phyloP scores from a whole-genome alignment of 495 filamentous ascomycete species.

The Lindgomyces ingoldianus region DNA sequence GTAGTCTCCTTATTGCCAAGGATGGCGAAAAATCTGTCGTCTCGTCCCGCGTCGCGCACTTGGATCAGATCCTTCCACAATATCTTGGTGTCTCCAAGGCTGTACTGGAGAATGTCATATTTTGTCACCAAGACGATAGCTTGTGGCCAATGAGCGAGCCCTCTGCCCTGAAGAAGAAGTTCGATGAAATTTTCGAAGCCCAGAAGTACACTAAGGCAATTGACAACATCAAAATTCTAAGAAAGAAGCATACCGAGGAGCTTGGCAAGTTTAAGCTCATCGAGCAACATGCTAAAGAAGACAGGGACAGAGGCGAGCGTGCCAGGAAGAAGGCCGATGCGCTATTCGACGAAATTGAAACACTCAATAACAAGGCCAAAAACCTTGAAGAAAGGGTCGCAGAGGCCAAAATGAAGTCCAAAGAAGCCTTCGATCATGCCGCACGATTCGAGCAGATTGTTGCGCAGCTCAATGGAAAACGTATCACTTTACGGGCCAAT shows the following conservation, averaged over 20 bases:
- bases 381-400: constrained; percentile 59
- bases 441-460: constrained; percentile 64
- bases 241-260: constrained; percentile 80
- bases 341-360: constrained; percentile 74
- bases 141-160: constrained; percentile 98
- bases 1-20: constrained; percentile 68
- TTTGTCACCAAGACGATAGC: constrained; percentile 98
- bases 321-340: constrained; percentile 63
- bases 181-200: constrained; percentile 97
- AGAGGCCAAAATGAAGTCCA: constrained; percentile 56
- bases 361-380: constrained; percentile 58
- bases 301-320: constrained; percentile 81
- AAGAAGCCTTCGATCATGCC: constrained; percentile 62
- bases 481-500: constrained; percentile 65
- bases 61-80: constrained; percentile 80
- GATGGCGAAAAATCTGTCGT: constrained; percentile 78
- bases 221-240: constrained; percentile 81
- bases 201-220: constrained; percentile 96
- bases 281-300: constrained; percentile 74
- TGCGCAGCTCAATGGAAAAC: constrained; percentile 71
- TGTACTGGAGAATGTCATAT: constrained; percentile 90
- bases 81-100: constrained; percentile 89
- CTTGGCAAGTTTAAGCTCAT: constrained; percentile 67
- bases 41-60: constrained; percentile 74
- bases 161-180: constrained; percentile 78